phyloP scores from a whole-genome alignment of 2,329 filamentous ascomycete species.

The Ceratocystis albifundus region DNA sequence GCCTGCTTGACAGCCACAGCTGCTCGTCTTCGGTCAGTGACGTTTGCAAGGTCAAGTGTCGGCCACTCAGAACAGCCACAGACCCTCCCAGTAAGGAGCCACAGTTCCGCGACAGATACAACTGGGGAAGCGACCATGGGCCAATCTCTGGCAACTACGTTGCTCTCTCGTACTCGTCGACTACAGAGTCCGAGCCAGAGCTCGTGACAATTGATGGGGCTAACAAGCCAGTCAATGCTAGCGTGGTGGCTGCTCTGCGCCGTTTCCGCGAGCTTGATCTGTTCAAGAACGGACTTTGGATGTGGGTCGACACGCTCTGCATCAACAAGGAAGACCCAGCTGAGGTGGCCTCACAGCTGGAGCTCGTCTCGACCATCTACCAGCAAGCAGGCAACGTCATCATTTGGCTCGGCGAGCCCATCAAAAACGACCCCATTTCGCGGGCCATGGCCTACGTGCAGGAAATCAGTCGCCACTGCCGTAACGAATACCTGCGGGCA shows the following conservation, averaged over 20 bases:
- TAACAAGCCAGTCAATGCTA: constrained; percentile 9
- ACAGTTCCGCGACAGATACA: constrained; percentile 18
- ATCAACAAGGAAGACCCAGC: constrained; percentile 23
- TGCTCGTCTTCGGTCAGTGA: constrained; percentile 10
- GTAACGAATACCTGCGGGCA: constrained; percentile 19
- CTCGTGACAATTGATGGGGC: constrained; percentile 16
- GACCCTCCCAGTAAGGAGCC: constrained; percentile 12
- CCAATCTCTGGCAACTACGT: constrained; percentile 22
- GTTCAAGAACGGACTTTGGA: constrained; percentile 24
- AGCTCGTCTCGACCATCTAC: constrained; percentile 23
- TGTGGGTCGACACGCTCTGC: constrained; percentile 26
- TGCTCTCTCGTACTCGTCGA: constrained; percentile 16
- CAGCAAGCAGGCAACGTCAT: constrained; percentile 22
- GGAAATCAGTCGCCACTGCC: constrained; percentile 20
- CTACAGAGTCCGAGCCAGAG: constrained; percentile 5
- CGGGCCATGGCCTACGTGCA: constrained; percentile 19
- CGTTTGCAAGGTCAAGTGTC: constrained; percentile 16
- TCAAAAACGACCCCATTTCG: constrained; percentile 17
- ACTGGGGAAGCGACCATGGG: constrained; percentile 20
- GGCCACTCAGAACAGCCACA: constrained; percentile 8
- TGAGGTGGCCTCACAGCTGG: constrained; percentile 23
- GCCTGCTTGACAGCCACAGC: constrained; percentile 16
- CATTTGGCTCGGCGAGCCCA: constrained; percentile 24
- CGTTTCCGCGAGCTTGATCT: constrained; percentile 21
- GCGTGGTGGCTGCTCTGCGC: constrained; percentile 16